phyloP scores from a whole-genome alignment of 2,329 filamentous ascomycete genomes.

The Fusarium coffeatum region DNA sequence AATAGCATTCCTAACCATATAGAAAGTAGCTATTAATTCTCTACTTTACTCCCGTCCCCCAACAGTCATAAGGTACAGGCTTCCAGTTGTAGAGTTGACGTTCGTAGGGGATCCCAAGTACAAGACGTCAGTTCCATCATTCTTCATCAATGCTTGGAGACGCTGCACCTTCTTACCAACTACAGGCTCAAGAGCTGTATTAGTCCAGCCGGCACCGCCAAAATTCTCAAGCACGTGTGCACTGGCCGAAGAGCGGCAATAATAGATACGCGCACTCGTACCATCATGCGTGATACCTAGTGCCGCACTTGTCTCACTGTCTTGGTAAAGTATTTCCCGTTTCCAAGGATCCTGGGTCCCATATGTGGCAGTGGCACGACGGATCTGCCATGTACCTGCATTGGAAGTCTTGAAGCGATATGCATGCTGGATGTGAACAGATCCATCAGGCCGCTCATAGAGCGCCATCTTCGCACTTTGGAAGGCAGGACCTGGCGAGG shows the following conservation, averaged over 20 bases:
- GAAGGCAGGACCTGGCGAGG: slow-evolving; percentile 4
- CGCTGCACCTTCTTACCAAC: slow-evolving; percentile 23
- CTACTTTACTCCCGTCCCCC: background rate
- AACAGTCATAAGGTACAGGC: slow-evolving; percentile 13
- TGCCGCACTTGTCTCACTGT: slow-evolving; percentile 10
- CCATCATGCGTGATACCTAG: slow-evolving; percentile 22
- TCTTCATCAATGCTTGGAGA: slow-evolving; percentile 20
- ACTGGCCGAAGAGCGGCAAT: slow-evolving; percentile 7
- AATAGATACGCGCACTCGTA: slow-evolving; percentile 13
- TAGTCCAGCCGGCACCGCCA: slow-evolving; percentile 8
- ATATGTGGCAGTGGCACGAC: slow-evolving; percentile 10
- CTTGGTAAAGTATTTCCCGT: slow-evolving; percentile 9
- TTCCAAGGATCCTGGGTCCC: slow-evolving; percentile 16
- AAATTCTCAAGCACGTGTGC: slow-evolving; percentile 30
- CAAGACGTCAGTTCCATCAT: slow-evolving; percentile 24
- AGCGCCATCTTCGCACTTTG: slow-evolving; percentile 23
- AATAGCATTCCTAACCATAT: too few relatives aligned
- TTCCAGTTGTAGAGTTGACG: slow-evolving; percentile 26
- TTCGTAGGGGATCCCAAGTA: slow-evolving; percentile 26
- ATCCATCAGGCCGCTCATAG: background rate
- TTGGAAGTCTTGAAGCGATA: slow-evolving; percentile 20
- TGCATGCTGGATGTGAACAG: slow-evolving; percentile 11
- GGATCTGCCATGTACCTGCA: slow-evolving; percentile 4
- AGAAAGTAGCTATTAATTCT: background rate
- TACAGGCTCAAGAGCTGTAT: slow-evolving; percentile 14